phyloP scores from a whole-genome alignment of 345 rosid species.

The Pistacia vera region DNA sequence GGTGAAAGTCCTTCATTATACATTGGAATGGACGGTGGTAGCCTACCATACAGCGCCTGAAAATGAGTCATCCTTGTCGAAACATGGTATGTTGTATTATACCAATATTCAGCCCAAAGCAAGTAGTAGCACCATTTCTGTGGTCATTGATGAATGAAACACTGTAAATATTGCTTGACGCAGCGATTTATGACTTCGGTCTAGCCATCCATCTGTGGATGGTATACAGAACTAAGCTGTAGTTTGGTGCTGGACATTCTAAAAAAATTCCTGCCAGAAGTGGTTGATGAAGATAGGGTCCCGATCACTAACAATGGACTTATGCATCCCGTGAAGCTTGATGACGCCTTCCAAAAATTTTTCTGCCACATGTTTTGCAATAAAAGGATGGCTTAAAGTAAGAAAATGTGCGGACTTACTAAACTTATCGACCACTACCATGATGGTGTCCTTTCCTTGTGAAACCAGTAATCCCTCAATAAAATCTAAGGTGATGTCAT shows the following conservation, averaged over 20 bases:
- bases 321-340: not conserved
- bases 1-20: not conserved
- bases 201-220: conserved; percentile 2
- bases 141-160: conserved; percentile 7
- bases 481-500: not conserved
- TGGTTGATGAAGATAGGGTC: too few relatives aligned
- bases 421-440: not conserved
- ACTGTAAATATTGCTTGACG: not conserved
- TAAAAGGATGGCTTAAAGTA: not conserved
- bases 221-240: not conserved
- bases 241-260: too few relatives aligned
- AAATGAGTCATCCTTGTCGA: too few relatives aligned
- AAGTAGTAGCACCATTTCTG: not conserved
- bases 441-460: not conserved
- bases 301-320: too few relatives aligned
- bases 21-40: not conserved
- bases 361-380: not conserved
- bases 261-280: too few relatives aligned
- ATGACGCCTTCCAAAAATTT: not conserved
- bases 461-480: not conserved
- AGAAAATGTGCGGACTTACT: not conserved
- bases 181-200: not conserved
- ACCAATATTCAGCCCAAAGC: too few relatives aligned
- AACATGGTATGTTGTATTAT: too few relatives aligned
- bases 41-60: not conserved